A percentile compares a stretch with the other conserved stretches of the same genome.
Conservation (phyloP, 1,284 basidiomycete genomes). For the Pascua guehoae region DNA sequence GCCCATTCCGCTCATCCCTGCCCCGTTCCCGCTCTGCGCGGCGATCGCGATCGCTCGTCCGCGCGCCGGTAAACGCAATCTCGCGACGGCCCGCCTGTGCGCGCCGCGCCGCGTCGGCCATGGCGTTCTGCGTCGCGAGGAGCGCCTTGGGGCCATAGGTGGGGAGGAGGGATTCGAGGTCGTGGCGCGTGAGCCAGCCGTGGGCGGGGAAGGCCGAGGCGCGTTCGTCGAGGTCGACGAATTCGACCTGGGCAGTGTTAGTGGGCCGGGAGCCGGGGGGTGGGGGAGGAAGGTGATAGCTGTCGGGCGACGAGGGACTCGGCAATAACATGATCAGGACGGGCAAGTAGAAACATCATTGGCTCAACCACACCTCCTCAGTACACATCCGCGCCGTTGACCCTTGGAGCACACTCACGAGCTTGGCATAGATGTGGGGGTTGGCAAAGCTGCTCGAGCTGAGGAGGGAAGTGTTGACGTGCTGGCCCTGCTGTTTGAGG, state of each 20-base stretch:
- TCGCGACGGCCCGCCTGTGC: conserved; percentile 56
- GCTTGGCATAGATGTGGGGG: conserved; percentile 85
- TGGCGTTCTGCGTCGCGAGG: conserved; percentile 57
- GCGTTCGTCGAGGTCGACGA: conserved; percentile 83
- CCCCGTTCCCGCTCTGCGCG: conserved; percentile 14
- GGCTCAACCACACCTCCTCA: too few species aligned
- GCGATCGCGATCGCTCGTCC: conserved; percentile 3
- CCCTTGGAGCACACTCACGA: conserved; percentile 46
- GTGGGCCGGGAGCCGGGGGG: not conserved
- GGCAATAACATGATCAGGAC: too few species aligned
- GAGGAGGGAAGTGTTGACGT: conserved; percentile 93
- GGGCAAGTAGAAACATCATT: not conserved
- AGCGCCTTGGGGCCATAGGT: conserved; percentile 31
- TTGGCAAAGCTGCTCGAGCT: conserved; percentile 86
- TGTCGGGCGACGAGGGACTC: too few species aligned
- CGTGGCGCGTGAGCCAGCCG: conserved; percentile 38
- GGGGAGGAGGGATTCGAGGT: conserved; percentile 24
- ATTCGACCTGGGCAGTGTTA: conserved; percentile 62
- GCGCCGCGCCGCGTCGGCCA: conserved; percentile 58
- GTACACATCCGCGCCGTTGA: not conserved
- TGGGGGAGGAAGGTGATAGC: too few species aligned
- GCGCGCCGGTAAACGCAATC: conserved; percentile 56
- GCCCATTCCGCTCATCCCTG: conserved; percentile 3
- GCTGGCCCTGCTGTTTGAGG: conserved; percentile 69
- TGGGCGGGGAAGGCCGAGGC: conserved; percentile 67